Conservation (phyloP, 1,284 basidiomycete genomes). For the Neolentinus lepideus region DNA sequence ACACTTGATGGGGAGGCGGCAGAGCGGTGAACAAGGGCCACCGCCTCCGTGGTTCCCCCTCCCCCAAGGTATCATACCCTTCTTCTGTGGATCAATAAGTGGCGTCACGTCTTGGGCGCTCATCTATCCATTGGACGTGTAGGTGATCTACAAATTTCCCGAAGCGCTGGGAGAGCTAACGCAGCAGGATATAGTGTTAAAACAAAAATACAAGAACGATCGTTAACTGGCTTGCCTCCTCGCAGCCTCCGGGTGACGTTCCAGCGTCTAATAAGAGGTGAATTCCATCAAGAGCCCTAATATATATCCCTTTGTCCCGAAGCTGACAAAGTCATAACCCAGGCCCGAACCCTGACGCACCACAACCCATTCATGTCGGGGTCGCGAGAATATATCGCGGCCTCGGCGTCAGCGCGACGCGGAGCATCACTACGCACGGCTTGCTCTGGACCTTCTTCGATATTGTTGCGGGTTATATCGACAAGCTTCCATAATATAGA, state of each 20-base stretch:
- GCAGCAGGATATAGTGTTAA: slow-evolving; percentile 58
- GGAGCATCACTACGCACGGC: slow-evolving; percentile 79
- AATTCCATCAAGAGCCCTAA: slow-evolving; percentile 4
- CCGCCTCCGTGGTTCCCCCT: slow-evolving; percentile 77
- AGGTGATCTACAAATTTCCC: slow-evolving; percentile 19
- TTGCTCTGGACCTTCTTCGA: slow-evolving; percentile 82
- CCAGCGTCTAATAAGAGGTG: slow-evolving; percentile 69
- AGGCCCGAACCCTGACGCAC: slow-evolving; percentile 71
- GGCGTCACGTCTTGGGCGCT: slow-evolving; percentile 81
- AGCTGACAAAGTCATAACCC: slow-evolving; percentile 2
- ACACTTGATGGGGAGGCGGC: slow-evolving; percentile 62
- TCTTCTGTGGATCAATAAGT: slow-evolving; percentile 77
- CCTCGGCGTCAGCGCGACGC: slow-evolving; percentile 76
- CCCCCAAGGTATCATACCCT: slow-evolving; percentile 70
- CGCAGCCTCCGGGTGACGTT: slow-evolving; percentile 70
- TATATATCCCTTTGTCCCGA: slow-evolving; percentile 3
- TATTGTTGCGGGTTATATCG: slow-evolving; percentile 67
- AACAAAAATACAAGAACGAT: slow-evolving; percentile 87
- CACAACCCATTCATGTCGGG: slow-evolving; percentile 65
- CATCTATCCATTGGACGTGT: slow-evolving; percentile 85
- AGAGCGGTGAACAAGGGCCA: slow-evolving; percentile 67
- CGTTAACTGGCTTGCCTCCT: slow-evolving; percentile 68
- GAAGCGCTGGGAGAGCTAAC: neutral
- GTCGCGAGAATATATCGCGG: slow-evolving; percentile 77
- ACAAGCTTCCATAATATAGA: slow-evolving; percentile 41